Evolutionary conservation across 2,329 filamentous ascomycete species (phyloP).

Genomic region (Chalara sp.): DNA sequence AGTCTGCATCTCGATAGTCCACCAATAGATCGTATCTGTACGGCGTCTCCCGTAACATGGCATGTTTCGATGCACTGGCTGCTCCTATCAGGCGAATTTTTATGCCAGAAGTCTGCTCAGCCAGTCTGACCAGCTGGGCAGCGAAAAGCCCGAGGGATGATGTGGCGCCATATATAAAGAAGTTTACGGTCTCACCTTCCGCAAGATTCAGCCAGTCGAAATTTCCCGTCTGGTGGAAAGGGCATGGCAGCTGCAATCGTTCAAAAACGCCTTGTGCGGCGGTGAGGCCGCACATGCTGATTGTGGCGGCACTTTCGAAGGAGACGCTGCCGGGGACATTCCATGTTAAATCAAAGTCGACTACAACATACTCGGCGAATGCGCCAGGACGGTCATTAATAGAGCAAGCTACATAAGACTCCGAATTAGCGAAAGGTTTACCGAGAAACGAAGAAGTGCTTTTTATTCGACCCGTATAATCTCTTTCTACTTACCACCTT

Average conservation of each 20-base stretch:
- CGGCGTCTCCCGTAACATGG: slow-evolving; percentile 23
- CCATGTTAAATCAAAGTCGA: slow-evolving; percentile 34
- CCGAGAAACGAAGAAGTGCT: too few species aligned
- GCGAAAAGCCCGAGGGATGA: not conserved
- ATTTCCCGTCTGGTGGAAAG: slow-evolving; percentile 24
- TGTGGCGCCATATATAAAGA: not conserved
- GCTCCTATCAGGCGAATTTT: not conserved
- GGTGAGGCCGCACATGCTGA: slow-evolving; percentile 36
- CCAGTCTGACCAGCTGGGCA: not conserved
- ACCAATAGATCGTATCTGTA: slow-evolving; percentile 33
- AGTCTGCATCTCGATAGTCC: slow-evolving; percentile 30
- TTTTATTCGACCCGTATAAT: too few species aligned
- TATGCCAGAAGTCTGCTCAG: not conserved
- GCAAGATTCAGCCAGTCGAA: not conserved
- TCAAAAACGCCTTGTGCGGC: slow-evolving; percentile 35
- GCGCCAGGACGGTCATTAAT: slow-evolving; percentile 36
- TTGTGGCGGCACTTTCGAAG: slow-evolving; percentile 30
- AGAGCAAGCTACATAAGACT: slow-evolving; percentile 22
- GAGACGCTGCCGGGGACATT: slow-evolving; percentile 24
- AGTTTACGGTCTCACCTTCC: not conserved
- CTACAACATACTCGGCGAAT: slow-evolving; percentile 34
- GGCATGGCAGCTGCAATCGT: slow-evolving; percentile 29
- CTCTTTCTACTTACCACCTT: slow-evolving; percentile 26
- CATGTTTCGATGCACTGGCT: not conserved
- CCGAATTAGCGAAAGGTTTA: too few species aligned